Evolutionary conservation across 2,329 filamentous ascomycete genomes (phyloP).

Genomic region (Sphaerulina vaccinii): DNA sequence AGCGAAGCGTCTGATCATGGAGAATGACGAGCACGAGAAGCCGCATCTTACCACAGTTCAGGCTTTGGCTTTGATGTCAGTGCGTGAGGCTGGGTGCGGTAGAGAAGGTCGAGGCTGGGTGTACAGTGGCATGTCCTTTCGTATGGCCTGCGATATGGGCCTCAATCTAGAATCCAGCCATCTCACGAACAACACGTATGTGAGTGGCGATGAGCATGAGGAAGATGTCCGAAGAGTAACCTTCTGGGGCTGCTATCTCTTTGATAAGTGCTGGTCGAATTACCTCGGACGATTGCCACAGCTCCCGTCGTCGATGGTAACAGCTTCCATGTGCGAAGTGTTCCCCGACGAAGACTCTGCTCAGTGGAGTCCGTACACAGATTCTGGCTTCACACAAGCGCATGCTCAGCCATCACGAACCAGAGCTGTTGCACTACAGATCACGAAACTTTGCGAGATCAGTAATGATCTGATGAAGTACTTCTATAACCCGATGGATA

Average conservation of each 20-base stretch:
- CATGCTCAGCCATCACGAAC: constrained; percentile 79
- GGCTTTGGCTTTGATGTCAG: constrained; percentile 91
- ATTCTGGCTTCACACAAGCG: constrained; percentile 71
- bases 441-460: constrained; percentile 84
- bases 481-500: constrained; percentile 79
- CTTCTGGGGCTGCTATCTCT: constrained; percentile 97
- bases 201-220: constrained; percentile 67
- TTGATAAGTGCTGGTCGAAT: constrained; percentile 99
- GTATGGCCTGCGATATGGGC: constrained; percentile 93
- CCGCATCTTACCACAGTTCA: constrained; percentile 87
- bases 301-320: constrained; percentile 74
- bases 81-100: constrained; percentile 90
- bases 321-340: constrained; percentile 84
- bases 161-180: constrained; percentile 79
- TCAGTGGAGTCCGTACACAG: constrained; percentile 84
- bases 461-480: constrained; percentile 84
- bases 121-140: constrained; percentile 96
- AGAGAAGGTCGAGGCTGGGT: constrained; percentile 96
- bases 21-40: constrained; percentile 90
- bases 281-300: constrained; percentile 91
- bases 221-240: constrained; percentile 87
- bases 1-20: constrained; percentile 82
- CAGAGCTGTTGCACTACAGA: constrained; percentile 75
- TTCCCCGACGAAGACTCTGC: constrained; percentile 85
- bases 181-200: constrained; percentile 51